These are phyloP conservation scores for Durusdinium trenchii DNA, from an alignment of 73 alveolate genomes.

Conservation along the genomic window DNA sequence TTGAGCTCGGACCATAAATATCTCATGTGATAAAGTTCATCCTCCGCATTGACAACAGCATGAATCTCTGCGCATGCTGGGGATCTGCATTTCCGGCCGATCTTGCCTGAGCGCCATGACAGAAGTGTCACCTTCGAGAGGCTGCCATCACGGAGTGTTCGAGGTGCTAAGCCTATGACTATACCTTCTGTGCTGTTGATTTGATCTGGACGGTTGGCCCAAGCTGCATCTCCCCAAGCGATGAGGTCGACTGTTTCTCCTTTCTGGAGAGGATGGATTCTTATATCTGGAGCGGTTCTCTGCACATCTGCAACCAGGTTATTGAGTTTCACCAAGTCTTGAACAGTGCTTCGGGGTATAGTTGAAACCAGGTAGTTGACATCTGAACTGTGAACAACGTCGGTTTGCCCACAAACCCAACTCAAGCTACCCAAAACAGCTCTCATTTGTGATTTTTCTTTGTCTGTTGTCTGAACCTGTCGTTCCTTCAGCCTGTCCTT, in stretches of 20 bases:
- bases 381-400: background rate
- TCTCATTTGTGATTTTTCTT: background rate
- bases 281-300: background rate
- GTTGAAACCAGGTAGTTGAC: background rate
- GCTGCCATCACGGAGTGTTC: background rate
- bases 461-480: background rate
- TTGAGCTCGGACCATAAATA: background rate
- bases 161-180: background rate
- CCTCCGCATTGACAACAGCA: background rate
- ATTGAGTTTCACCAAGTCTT: background rate
- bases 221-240: background rate
- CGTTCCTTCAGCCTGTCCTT: background rate
- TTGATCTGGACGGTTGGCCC: conserved; percentile 30
- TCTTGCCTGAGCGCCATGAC: conserved; percentile 17
- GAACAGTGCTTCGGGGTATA: background rate
- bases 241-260: background rate
- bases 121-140: background rate
- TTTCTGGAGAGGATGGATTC: background rate
- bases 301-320: background rate
- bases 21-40: background rate
- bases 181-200: conserved; percentile 15
- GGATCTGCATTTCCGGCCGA: background rate
- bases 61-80: conserved; percentile 33
- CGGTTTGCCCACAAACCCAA: background rate
- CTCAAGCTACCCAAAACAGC: background rate